Evolutionary conservation across 352 stramenopile species (phyloP).

Genomic region (Salisapilia sapeloensis): DNA sequence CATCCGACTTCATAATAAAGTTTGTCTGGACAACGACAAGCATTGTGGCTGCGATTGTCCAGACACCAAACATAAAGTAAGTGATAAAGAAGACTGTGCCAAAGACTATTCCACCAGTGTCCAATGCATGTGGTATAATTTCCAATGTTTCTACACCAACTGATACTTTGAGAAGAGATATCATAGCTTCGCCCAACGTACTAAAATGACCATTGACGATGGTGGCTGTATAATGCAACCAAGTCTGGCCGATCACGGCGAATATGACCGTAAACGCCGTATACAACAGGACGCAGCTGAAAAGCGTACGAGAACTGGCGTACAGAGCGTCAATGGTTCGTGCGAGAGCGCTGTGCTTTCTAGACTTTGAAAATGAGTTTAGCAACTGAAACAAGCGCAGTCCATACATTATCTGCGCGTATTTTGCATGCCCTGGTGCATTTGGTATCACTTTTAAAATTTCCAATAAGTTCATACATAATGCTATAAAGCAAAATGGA

Average conservation of each 20-base stretch:
- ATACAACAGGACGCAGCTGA: constrained; percentile 43
- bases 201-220: constrained; percentile 59
- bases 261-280: constrained; percentile 59
- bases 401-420: constrained; percentile 54
- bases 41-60: constrained; percentile 73
- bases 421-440: constrained; percentile 6
- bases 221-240: constrained; percentile 68
- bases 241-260: constrained; percentile 68
- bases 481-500: constrained; percentile 51
- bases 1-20: constrained; percentile 77
- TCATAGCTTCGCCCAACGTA: constrained; percentile 66
- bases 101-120: constrained; percentile 30
- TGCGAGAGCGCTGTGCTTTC: constrained; percentile 57
- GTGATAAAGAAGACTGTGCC: constrained; percentile 52
- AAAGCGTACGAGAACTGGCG: constrained; percentile 40
- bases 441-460: constrained; percentile 36
- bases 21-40: constrained; percentile 67
- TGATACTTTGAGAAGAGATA: constrained; percentile 76
- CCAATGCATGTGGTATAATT: constrained; percentile 58
- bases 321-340: constrained; percentile 56
- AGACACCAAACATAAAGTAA: constrained; percentile 54
- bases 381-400: constrained; percentile 66
- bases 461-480: constrained; percentile 45
- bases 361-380: constrained; percentile 53
- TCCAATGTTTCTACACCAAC: constrained; percentile 69